These are phyloP conservation scores for Claviceps purpurea DNA, from an alignment of 2,329 filamentous ascomycete genomes.

Conservation along the genomic window DNA sequence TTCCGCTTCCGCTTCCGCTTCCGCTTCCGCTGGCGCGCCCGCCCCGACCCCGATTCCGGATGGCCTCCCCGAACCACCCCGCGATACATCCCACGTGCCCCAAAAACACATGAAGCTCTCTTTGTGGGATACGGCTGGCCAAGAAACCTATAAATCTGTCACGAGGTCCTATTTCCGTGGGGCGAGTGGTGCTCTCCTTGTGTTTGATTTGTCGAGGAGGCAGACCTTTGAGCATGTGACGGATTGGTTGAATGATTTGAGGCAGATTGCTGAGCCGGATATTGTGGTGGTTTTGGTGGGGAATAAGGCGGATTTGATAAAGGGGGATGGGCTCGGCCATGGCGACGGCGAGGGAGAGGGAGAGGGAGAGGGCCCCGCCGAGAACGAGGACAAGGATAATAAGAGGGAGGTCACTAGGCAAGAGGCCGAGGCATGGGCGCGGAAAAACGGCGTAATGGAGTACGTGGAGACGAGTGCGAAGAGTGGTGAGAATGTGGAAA, in stretches of 20 bases:
- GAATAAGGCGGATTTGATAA: conserved; percentile 75
- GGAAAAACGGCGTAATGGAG: conserved; percentile 69
- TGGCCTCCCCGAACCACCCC: conserved; percentile 42
- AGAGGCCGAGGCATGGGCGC: conserved; percentile 86
- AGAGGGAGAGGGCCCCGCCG: too few relatives aligned
- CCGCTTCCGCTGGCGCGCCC: neutral
- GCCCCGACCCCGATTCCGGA: conserved; percentile 3
- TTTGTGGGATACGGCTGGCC: conserved; percentile 91
- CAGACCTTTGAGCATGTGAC: conserved; percentile 80
- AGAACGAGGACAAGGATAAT: conserved; percentile 28
- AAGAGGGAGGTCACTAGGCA: conserved; percentile 66
- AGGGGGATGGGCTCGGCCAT: neutral
- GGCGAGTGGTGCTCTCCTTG: conserved; percentile 57
- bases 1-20: neutral
- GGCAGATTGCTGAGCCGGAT: conserved; percentile 88
- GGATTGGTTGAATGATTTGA: conserved; percentile 85
- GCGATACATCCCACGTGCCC: conserved; percentile 22
- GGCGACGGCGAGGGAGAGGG: neutral
- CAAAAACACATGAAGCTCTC: conserved; percentile 84
- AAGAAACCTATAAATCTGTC: conserved; percentile 95
- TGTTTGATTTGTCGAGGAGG: conserved; percentile 85
- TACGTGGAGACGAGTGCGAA: conserved; percentile 97
- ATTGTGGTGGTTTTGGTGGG: conserved; percentile 92
- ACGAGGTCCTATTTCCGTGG: conserved; percentile 90
- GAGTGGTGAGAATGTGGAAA: conserved; percentile 85